Conservation (phyloP, 2,329 filamentous ascomycete genomes). For the Trichoderma sp. region DNA sequence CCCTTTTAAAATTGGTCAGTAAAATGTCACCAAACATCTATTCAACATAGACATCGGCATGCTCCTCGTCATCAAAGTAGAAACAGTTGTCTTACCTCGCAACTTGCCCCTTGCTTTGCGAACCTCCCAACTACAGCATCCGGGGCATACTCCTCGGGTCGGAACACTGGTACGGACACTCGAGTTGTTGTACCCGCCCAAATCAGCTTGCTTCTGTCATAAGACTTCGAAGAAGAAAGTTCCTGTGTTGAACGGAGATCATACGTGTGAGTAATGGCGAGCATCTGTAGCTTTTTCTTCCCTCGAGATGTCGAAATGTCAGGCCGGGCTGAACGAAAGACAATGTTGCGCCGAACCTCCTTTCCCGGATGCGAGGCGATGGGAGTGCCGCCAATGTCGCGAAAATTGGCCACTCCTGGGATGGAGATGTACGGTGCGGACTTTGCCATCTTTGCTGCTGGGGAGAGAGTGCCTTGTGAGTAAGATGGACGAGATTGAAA, state of each 20-base stretch:
- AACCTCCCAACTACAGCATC: not conserved
- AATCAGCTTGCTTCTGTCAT: not conserved
- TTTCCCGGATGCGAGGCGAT: not conserved
- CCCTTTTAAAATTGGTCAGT: not conserved
- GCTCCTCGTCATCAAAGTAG: not conserved
- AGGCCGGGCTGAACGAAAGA: conserved; percentile 1
- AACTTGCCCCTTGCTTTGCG: not conserved
- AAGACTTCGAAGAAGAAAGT: not conserved
- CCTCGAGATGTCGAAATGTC: not conserved
- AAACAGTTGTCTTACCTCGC: not conserved
- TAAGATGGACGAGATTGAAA: not conserved
- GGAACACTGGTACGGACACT: not conserved
- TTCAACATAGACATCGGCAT: not conserved
- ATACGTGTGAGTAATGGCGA: not conserved
- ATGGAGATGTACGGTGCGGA: conserved; percentile 4
- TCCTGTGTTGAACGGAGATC: not conserved
- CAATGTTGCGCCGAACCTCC: not conserved
- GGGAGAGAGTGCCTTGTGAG: not conserved
- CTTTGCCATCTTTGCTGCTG: not conserved
- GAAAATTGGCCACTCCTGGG: conserved; percentile 5
- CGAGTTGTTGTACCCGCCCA: not conserved
- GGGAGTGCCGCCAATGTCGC: not conserved
- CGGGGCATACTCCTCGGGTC: not conserved
- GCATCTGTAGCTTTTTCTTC: not conserved
- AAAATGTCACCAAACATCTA: not conserved